A percentile compares a stretch with the other conserved stretches of the same genome.
These are phyloP conservation scores for Thamnidium elegans DNA, from an alignment of 192 early-diverging fungal species.

Conservation along the genomic window DNA sequence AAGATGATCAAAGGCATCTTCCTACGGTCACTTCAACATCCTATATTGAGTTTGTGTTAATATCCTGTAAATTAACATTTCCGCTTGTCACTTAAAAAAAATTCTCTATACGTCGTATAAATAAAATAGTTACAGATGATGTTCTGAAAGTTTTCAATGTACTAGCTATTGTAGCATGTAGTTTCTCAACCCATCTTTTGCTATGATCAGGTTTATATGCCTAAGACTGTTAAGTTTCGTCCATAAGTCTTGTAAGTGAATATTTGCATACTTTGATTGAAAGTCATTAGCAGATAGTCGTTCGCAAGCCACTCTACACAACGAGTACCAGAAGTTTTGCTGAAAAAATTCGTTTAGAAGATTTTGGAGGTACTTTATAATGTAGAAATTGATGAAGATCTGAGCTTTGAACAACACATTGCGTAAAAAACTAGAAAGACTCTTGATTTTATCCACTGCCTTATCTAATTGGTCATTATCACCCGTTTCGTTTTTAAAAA, in stretches of 20 bases:
- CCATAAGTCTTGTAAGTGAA: background rate
- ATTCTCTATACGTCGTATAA: background rate
- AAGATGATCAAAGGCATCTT: too few species aligned
- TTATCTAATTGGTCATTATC: too few species aligned
- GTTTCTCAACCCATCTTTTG: background rate
- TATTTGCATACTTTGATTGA: background rate
- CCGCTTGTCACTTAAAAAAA: too few species aligned
- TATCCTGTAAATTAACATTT: too few species aligned
- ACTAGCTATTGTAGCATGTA: background rate
- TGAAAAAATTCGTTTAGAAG: background rate
- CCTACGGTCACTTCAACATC: too few species aligned
- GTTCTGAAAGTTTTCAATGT: slow-evolving; percentile 1
- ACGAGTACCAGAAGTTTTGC: background rate
- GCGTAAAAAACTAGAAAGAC: too few species aligned
- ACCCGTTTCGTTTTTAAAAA: too few species aligned
- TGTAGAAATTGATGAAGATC: background rate
- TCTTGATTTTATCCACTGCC: too few species aligned
- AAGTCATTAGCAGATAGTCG: background rate
- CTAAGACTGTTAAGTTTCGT: background rate
- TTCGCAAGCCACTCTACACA: background rate
- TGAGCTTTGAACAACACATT: background rate
- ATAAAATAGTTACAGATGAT: background rate
- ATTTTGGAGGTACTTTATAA: background rate
- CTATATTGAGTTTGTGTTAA: too few species aligned
- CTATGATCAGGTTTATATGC: background rate